phyloP scores from a whole-genome alignment of 345 rosid species.

The Excoecaria cochinchinensis region DNA sequence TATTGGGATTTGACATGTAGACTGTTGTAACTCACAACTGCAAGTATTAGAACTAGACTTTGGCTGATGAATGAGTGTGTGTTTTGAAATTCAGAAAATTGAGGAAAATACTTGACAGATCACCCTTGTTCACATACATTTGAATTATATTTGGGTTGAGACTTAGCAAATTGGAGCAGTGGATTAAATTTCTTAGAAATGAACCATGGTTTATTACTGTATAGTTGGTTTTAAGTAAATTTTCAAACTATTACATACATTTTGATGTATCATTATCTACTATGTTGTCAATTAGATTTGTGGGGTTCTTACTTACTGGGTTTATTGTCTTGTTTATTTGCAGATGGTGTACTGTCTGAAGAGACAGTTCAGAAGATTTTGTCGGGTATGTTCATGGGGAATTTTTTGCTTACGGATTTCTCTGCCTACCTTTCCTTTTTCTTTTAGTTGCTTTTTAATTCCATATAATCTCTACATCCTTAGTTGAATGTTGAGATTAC shows the following conservation, averaged over 20 bases:
- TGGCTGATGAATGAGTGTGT: not conserved
- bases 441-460: not conserved
- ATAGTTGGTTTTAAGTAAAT: not conserved
- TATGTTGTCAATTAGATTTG: not conserved
- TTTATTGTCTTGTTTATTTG: conserved; percentile 13
- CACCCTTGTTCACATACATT: not conserved
- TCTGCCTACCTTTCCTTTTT: not conserved
- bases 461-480: conserved; percentile 3
- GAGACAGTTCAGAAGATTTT: conserved; percentile 61
- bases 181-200: too few relatives aligned
- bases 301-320: not conserved
- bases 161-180: not conserved
- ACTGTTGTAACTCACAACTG: too few relatives aligned
- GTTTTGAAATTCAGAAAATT: not conserved
- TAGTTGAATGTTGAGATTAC: conserved; percentile 2
- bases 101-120: not conserved
- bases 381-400: conserved; percentile 41
- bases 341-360: conserved; percentile 56
- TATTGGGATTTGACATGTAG: too few relatives aligned
- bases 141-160: not conserved
- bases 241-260: not conserved
- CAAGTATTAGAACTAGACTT: not conserved
- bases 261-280: not conserved
- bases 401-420: not conserved
- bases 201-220: too few relatives aligned